Evolutionary conservation across 2,329 filamentous ascomycete species (phyloP).

Genomic region (Drechslera avenae): DNA sequence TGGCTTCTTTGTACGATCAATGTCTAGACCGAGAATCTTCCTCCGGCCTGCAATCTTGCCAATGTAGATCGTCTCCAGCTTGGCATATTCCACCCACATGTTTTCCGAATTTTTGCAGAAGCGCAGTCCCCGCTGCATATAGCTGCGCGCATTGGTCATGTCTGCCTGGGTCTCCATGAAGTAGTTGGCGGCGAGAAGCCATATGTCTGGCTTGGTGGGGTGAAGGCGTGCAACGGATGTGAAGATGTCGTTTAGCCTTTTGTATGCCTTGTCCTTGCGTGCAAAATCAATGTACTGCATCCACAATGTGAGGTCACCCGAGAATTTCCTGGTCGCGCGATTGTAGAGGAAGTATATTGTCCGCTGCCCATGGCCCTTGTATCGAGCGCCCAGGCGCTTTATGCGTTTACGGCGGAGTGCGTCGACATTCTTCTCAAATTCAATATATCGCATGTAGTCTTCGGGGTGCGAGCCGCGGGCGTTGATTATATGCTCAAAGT

Average conservation of each 20-base stretch:
- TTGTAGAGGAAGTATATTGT: conserved; percentile 90
- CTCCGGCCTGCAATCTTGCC: conserved; percentile 77
- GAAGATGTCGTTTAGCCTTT: conserved; percentile 65
- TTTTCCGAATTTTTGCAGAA: conserved; percentile 79
- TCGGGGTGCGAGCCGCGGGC: conserved; percentile 72
- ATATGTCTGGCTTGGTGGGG: conserved; percentile 80
- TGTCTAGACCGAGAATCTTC: conserved; percentile 67
- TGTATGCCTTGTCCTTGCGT: conserved; percentile 66
- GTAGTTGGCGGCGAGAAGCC: conserved; percentile 81
- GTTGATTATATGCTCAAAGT: conserved; percentile 90
- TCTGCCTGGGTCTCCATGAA: conserved; percentile 80
- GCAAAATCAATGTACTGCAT: conserved; percentile 87
- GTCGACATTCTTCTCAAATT: conserved; percentile 71
- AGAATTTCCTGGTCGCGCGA: conserved; percentile 81
- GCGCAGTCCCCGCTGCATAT: conserved; percentile 86
- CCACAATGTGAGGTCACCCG: conserved; percentile 82
- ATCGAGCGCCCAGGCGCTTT: conserved; percentile 77
- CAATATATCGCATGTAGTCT: conserved; percentile 85
- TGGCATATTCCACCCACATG: conserved; percentile 89
- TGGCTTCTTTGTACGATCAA: conserved; percentile 50
- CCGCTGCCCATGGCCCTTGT: conserved; percentile 72
- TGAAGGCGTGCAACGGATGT: conserved; percentile 79
- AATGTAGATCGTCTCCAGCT: conserved; percentile 91
- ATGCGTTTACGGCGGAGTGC: conserved; percentile 80
- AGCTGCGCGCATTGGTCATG: conserved; percentile 81